These are phyloP conservation scores for Coniosporium tulheliwenetii DNA, from an alignment of 2,329 filamentous ascomycete genomes.

Conservation along the genomic window DNA sequence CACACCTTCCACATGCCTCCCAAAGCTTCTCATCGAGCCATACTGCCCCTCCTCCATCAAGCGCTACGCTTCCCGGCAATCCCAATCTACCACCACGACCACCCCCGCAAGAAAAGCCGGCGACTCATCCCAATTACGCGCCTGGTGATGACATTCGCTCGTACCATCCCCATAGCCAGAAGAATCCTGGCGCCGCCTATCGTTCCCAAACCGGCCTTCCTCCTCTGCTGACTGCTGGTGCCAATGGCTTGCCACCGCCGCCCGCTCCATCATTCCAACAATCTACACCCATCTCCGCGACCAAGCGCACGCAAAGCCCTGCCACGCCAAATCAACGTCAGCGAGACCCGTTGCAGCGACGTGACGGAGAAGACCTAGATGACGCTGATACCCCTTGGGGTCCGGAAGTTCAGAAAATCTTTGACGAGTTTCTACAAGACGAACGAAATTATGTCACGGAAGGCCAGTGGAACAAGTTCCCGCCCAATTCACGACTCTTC, in stretches of 20 bases:
- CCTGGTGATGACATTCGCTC: conserved; percentile 32
- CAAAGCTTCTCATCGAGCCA: conserved; percentile 6
- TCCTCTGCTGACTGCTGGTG: conserved; percentile 1
- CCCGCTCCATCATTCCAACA: conserved; percentile 8
- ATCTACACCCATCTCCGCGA: neutral
- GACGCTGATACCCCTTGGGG: conserved; percentile 33
- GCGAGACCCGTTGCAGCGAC: conserved; percentile 11
- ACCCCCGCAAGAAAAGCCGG: conserved; percentile 31
- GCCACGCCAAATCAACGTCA: conserved; percentile 13
- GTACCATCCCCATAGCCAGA: conserved; percentile 31
- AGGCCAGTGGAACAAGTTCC: conserved; percentile 69
- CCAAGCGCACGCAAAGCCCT: conserved; percentile 10
- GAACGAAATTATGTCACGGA: conserved; percentile 63
- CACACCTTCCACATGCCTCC: neutral
- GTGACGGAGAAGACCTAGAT: conserved; percentile 16
- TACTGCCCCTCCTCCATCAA: conserved; percentile 8
- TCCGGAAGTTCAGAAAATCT: conserved; percentile 46
- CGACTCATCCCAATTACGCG: conserved; percentile 31
- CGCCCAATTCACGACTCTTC: conserved; percentile 61
- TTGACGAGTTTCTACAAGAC: conserved; percentile 57
- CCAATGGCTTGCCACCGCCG: conserved; percentile 7
- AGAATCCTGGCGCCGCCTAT: conserved; percentile 11
- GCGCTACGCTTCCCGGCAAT: conserved; percentile 20
- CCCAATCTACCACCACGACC: conserved; percentile 29
- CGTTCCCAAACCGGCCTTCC: neutral